Conservation (phyloP, 495 filamentous ascomycete species). For the Aeminium ludgeri region DNA sequence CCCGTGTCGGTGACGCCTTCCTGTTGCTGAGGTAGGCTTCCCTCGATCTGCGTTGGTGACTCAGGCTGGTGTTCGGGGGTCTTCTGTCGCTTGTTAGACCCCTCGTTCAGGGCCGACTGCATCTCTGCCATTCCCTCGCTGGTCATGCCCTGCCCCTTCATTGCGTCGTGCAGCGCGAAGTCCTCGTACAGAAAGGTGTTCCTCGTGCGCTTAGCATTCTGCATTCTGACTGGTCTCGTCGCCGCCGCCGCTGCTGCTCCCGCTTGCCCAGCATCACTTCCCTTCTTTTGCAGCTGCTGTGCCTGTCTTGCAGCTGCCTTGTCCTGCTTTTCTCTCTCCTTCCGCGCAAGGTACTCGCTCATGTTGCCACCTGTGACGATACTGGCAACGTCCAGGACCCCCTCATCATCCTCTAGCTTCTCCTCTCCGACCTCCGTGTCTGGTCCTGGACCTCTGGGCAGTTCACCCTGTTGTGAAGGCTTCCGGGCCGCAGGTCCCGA, state of each 20-base stretch:
- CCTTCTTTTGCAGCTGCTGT: conserved; percentile 26
- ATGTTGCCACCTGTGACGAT: conserved; percentile 87
- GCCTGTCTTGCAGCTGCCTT: conserved; percentile 39
- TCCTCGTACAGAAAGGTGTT: conserved; percentile 77
- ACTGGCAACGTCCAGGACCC: conserved; percentile 81
- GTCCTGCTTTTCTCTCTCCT: conserved; percentile 80
- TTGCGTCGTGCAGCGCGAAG: conserved; percentile 43
- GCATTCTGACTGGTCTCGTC: conserved; percentile 43
- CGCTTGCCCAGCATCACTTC: conserved; percentile 22
- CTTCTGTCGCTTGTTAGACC: conserved; percentile 28
- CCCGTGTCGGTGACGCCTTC: background rate
- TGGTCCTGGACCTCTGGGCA: conserved; percentile 35
- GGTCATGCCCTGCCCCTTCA: conserved; percentile 32
- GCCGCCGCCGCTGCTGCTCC: conserved; percentile 21
- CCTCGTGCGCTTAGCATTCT: conserved; percentile 63
- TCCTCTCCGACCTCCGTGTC: conserved; percentile 36
- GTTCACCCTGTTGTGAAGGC: conserved; percentile 22
- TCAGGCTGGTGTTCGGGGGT: conserved; percentile 17
- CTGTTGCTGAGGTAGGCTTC: conserved; percentile 8
- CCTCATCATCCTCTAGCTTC: conserved; percentile 48
- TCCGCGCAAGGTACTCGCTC: conserved; percentile 74
- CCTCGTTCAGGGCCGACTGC: conserved; percentile 24
- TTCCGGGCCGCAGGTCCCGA: conserved; percentile 25
- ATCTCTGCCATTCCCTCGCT: conserved; percentile 24
- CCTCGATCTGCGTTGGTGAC: no score